Conservation (phyloP, 2,329 filamentous ascomycete genomes). For the Orbilia brochopaga region DNA sequence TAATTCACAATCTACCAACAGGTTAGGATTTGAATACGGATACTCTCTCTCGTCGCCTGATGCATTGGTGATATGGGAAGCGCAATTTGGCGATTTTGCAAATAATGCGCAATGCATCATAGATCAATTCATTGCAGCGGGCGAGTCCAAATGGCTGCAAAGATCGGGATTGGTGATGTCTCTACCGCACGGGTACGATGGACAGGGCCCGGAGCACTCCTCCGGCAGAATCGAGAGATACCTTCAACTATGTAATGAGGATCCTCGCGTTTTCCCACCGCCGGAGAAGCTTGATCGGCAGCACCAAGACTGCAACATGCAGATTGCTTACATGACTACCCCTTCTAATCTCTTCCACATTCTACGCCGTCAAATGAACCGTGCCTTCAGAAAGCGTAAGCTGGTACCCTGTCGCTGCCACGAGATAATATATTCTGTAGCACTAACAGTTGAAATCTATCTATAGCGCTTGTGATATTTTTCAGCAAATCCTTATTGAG, state of each 20-base stretch:
- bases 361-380: constrained; percentile 94
- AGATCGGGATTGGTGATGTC: constrained; percentile 95
- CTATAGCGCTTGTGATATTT: constrained; percentile 85
- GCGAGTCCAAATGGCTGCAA: constrained; percentile 98
- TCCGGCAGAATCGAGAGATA: constrained; percentile 97
- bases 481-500: constrained; percentile 97
- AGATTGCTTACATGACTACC: constrained; percentile 96
- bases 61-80: constrained; percentile 98
- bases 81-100: constrained; percentile 98
- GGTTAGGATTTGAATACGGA: constrained; percentile 96
- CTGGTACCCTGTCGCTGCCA: not conserved
- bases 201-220: constrained; percentile 97
- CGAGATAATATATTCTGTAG: not conserved
- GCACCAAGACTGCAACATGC: constrained; percentile 99
- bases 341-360: constrained; percentile 96
- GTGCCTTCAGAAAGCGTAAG: constrained; percentile 95
- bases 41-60: constrained; percentile 97
- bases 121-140: constrained; percentile 97
- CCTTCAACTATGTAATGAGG: constrained; percentile 95
- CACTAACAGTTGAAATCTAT: constrained; percentile 51
- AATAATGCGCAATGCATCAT: constrained; percentile 99
- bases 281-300: constrained; percentile 90
- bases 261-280: constrained; percentile 88
- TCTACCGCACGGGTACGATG: constrained; percentile 95
- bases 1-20: constrained; percentile 61